Evolutionary conservation across 352 stramenopile genomes (phyloP).

Genomic region (Pythium insidiosum): DNA sequence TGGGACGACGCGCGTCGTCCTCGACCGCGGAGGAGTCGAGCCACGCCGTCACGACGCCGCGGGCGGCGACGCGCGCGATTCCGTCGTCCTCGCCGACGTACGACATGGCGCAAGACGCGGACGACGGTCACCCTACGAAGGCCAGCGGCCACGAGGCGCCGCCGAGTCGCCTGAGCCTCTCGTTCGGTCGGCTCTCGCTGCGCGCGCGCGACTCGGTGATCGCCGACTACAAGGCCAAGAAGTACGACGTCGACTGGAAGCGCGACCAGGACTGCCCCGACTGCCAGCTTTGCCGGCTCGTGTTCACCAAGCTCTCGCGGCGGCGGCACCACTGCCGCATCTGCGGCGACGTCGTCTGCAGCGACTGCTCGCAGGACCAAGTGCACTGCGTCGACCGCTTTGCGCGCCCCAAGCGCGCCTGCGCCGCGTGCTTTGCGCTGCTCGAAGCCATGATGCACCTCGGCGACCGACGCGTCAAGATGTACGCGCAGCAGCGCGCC

Average conservation of each 20-base stretch:
- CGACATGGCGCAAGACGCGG: too few species aligned
- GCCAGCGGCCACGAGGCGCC: too few species aligned
- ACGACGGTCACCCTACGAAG: too few species aligned
- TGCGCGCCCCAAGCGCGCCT: constrained; percentile 40
- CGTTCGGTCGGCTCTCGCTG: constrained; percentile 14
- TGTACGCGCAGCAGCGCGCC: constrained; percentile 15
- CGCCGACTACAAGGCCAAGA: constrained; percentile 23
- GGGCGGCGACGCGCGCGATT: too few species aligned
- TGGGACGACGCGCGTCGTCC: too few species aligned
- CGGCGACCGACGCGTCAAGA: constrained; percentile 30
- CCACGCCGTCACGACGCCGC: too few species aligned
- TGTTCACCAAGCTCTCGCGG: constrained; percentile 65
- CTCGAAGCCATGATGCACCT: constrained; percentile 43
- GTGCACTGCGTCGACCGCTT: constrained; percentile 47
- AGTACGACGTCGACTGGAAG: constrained; percentile 72
- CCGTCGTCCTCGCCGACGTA: too few species aligned
- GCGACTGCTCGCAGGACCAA: constrained; percentile 58
- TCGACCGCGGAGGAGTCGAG: too few species aligned
- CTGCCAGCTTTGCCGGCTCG: constrained; percentile 61
- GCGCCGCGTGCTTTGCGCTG: constrained; percentile 49
- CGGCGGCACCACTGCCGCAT: constrained; percentile 76
- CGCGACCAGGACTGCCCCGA: constrained; percentile 44
- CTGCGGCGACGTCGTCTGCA: constrained; percentile 72
- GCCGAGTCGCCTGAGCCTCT: constrained; percentile 12
- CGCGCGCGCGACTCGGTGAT: constrained; percentile 6